Evolutionary conservation across 1,284 basidiomycete genomes (phyloP), one percentile per base, ranked within the genome.

Genomic region (Pseudozyma flocculosa): DNA sequence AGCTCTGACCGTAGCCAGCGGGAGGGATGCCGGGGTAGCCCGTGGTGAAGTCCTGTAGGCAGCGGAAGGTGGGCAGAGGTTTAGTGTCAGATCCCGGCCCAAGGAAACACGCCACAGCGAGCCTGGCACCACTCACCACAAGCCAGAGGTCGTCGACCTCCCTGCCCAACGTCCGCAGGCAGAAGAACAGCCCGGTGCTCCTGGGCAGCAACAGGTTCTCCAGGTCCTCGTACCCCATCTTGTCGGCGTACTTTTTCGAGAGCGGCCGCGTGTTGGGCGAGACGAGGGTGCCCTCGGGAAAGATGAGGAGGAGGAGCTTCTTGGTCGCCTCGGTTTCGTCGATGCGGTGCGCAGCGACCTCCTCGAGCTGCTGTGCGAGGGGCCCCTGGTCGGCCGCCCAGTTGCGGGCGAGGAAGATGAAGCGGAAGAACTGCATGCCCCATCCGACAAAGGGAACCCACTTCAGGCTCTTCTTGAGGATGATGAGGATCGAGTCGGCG

Each of bases 121-220:
- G n/a, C n/a, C n/a, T n/a, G n/a, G n/a, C n/a, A n/a, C n/a, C n/a
- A 52, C 49, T 30, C 48, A 42, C 92, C n/a, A 96, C 81, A 18
- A 98, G 80, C 68, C 87, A 84, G 57, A 97, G 81, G 54, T 84
- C 84, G 19, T 87, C 87, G 39, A 94, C 84, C 46, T 87, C 84
- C 18, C 89, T 87, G 10, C 86, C 82, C 10, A 97, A 83, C 0
- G 90, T 87, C 23, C 90, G 84, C 34, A 96, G 80, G 59, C 87
- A 89, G 77, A 89, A 91, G 57, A 89, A 86, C 45, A 96, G 80
- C 1, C 94, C 94, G 0, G 91, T 95, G 23, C 92, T 90, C 43
- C 93, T 85, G 1, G 94, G 94, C 43, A 96, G 84, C 8, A 98
- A 83, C 17, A 85, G 79, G 73, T 95, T 87, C 41, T 80, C 81